These are phyloP conservation scores for Candida xiaguanensis DNA, from an alignment of 805 yeast species.

Conservation along the genomic window DNA sequence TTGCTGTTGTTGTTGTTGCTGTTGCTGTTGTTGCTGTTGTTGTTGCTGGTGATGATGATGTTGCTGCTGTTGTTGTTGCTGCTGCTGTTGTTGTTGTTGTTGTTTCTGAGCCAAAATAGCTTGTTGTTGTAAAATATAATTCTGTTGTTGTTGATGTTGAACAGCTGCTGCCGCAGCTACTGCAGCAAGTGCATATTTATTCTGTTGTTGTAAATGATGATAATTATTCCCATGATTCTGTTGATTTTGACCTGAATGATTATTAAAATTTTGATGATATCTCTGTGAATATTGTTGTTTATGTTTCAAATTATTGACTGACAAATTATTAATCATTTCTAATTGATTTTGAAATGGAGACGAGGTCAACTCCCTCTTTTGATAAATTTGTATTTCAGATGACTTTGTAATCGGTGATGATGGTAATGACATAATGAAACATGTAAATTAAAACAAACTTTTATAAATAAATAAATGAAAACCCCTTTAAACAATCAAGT, in stretches of 20 bases:
- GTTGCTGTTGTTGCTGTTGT: conserved; percentile 22
- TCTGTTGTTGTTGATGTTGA: conserved; percentile 23
- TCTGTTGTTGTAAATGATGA: conserved; percentile 14
- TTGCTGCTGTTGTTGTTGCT: conserved; percentile 8
- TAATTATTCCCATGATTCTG: conserved; percentile 6
- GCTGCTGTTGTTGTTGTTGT: conserved; percentile 11
- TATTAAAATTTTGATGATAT: conserved; percentile 8
- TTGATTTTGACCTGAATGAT: conserved; percentile 2
- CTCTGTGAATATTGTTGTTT: conserved; percentile 8
- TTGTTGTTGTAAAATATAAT: conserved; percentile 16
- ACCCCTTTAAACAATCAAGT: too few relatives aligned
- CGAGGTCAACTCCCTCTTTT: conserved; percentile 22
- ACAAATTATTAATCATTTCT: conserved; percentile 19
- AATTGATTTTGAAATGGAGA: conserved; percentile 28
- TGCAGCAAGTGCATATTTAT: conserved; percentile 25
- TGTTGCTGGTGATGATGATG: conserved; percentile 9
- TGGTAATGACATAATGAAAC: conserved; percentile 5
- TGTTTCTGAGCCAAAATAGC: conserved; percentile 8
- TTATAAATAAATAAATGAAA: conserved; percentile 2
- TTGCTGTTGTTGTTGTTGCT: conserved; percentile 26
- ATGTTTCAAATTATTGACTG: conserved; percentile 8
- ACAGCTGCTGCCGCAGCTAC: conserved; percentile 32
- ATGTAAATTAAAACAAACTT: conserved; percentile 1
- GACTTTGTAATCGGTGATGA: background rate
- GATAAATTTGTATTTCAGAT: conserved; percentile 10